Evolutionary conservation across 2,329 filamentous ascomycete species (phyloP), one percentile per base, ranked within the genome.

Genomic region (Epichloe baconii): DNA sequence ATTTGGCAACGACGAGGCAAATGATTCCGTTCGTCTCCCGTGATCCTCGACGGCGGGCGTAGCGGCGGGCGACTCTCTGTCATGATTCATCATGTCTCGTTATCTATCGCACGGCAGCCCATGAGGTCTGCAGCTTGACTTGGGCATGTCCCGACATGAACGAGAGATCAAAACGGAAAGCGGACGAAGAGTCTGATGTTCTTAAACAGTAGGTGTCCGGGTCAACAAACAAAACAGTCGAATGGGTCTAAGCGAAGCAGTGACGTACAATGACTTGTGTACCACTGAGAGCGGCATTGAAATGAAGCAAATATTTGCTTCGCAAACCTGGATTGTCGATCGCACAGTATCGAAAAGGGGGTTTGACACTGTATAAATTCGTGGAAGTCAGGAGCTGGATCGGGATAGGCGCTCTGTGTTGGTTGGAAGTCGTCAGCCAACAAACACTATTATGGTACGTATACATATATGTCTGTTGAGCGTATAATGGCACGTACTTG

Each of bases 41-140:
- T 50, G 31, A 5, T 50, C 48, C 34, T 50, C 49, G 12, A 19
- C 40, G 7, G 19, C 46, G 7, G 49, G 43, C 43, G 15, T 37
- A 12, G 35, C 8, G 10, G 31, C 43, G 26, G 49, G 15, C 19
- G 26, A 17, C 15, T 44, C 23, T 44, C 31, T 37, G 12, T 17
- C 23, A 19, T 50, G 23, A 40, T 15, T 38, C 48, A 46, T 42
- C 8, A 15, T 45, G 35, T 40, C 37, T 48, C 17, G 31, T 45
- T 10, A n/a, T 38, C 43, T 10, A 31, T 10, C 10, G 34, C 40
- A 8, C 46, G 21, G n/a, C 8, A 15, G 15, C 46, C 46, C 35
- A 26, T 17, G 36, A 40, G 34, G 44, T 45, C n/a, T 45, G 21
- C 19, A 21, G 17, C 17, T 43, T 12, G 17, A 43, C 41, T 21